Base-by-base conservation (phyloP, 116 monocot species). In the Dioscorea cayenensis region DNA sequence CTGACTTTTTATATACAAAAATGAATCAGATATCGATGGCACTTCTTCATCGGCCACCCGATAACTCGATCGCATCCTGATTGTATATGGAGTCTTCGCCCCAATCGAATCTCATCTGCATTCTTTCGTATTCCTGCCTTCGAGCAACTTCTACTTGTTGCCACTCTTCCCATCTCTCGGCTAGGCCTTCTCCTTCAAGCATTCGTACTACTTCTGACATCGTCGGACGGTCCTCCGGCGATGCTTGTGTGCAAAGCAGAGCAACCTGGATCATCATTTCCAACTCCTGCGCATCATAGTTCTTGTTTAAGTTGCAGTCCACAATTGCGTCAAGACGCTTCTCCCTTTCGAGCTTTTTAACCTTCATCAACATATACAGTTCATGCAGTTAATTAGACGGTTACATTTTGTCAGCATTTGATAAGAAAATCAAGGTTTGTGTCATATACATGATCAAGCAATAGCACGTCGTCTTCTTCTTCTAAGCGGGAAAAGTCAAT, bases 151-250 rank as follows among this genome's bases (percentile, higher is more conserved):
- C 92, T 6, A 89, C 84, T 36, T 92, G 89, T 63, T 92, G 89
- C 92, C 92, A 92, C 77, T 92, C 92, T 65, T 86, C 89, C 92
- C 92, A 92, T 49, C 89, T 71, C 80, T 86, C 89, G 0, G 86
- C 82, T 67, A 92, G 73, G 0, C 92, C 92, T 73, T 92, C 92
- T 7, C 92, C 92, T 80, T 92, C 92, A 8, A 92, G 79, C 92
- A 92, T 92, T 52, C 92, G 70, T 18, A 92, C 92, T 35, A 92
- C 92, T 58, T 83, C 86, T 1, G 92, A 92, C 92, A 92, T 92
- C 2, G 84, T 59, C 3, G 92, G 92, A 1, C 92, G 80, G 16
- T 92, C 89, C 73, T 92, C 92, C 0, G 92, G 86, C 6, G 84
- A 87, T 43, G 89, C 68, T 73, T 91, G 95, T 0, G 95, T 87